Evolutionary conservation across 2,329 filamentous ascomycete species (phyloP).

Genomic region (Pseudogymnoascus sp.): DNA sequence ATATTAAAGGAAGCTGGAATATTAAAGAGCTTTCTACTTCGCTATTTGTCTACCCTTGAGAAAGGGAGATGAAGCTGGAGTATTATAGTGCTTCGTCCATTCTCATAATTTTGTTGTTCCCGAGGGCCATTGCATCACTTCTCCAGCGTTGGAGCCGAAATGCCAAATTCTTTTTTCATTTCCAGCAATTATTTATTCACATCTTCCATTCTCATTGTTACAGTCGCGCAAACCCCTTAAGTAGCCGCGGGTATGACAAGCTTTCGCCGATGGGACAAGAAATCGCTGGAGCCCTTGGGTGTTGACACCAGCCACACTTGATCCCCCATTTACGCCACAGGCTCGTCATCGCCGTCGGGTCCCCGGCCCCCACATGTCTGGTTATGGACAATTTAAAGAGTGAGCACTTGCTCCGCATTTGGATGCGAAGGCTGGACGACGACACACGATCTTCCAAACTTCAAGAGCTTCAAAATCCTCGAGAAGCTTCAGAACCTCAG

Average conservation of each 20-base stretch:
- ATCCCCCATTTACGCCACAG: conserved; percentile 10
- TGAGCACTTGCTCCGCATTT: not conserved
- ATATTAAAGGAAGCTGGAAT: not conserved
- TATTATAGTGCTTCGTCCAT: not conserved
- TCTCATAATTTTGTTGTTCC: not conserved
- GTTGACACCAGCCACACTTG: not conserved
- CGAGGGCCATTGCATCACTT: not conserved
- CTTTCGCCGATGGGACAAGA: not conserved
- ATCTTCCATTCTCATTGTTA: not conserved
- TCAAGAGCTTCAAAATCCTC: not conserved
- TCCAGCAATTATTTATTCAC: not conserved
- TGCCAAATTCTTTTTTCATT: not conserved
- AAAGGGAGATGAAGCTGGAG: not conserved
- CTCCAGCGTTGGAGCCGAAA: too few species aligned
- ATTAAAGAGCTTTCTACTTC: not conserved
- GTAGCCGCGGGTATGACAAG: not conserved
- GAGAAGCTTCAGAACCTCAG: not conserved
- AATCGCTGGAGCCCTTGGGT: not conserved
- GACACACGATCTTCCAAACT: not conserved
- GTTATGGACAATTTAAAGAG: not conserved
- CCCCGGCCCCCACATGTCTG: conserved; percentile 7
- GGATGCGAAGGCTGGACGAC: not conserved
- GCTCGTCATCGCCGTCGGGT: conserved; percentile 17
- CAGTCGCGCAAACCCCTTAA: not conserved
- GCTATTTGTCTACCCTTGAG: not conserved